These are phyloP conservation scores for Ophiostoma sp. DNA, from an alignment of 2,329 filamentous ascomycete genomes.

Conservation along the genomic window DNA sequence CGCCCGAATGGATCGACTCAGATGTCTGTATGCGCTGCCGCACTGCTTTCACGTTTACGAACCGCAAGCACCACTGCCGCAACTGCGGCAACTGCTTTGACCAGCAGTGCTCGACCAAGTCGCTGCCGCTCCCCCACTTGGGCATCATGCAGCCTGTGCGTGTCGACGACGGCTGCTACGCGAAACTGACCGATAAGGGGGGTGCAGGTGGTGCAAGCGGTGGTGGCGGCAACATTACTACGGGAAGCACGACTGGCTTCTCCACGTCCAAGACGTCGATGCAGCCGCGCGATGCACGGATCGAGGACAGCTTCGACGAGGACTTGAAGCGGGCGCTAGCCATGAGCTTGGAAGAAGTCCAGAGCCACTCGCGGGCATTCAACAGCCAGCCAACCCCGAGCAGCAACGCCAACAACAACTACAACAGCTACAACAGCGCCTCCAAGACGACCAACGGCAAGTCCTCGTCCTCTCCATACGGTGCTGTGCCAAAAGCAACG, in stretches of 20 bases:
- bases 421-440: slow-evolving; percentile 19
- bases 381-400: slow-evolving; percentile 20
- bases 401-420: slow-evolving; percentile 30
- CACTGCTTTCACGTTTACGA: slow-evolving; percentile 94
- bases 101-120: slow-evolving; percentile 89
- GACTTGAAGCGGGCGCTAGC: slow-evolving; percentile 90
- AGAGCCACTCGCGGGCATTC: slow-evolving; percentile 69
- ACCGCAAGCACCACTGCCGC: slow-evolving; percentile 95
- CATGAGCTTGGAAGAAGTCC: slow-evolving; percentile 95
- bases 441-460: slow-evolving; percentile 32
- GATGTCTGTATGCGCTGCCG: slow-evolving; percentile 98
- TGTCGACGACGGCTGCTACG: slow-evolving; percentile 94
- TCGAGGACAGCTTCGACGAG: slow-evolving; percentile 91
- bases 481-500: neutral
- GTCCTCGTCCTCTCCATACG: slow-evolving; percentile 30
- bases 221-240: slow-evolving; percentile 43
- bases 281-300: slow-evolving; percentile 85
- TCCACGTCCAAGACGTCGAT: slow-evolving; percentile 58
- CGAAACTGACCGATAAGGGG: slow-evolving; percentile 80
- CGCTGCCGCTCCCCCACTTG: slow-evolving; percentile 82
- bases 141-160: slow-evolving; percentile 89
- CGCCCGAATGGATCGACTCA: slow-evolving; percentile 95
- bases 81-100: slow-evolving; percentile 99
- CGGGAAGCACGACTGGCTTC: slow-evolving; percentile 41
- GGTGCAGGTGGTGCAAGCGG: slow-evolving; percentile 41